Base-by-base conservation (phyloP, 768 basidiomycete species). In the Crucibulum laeve region DNA sequence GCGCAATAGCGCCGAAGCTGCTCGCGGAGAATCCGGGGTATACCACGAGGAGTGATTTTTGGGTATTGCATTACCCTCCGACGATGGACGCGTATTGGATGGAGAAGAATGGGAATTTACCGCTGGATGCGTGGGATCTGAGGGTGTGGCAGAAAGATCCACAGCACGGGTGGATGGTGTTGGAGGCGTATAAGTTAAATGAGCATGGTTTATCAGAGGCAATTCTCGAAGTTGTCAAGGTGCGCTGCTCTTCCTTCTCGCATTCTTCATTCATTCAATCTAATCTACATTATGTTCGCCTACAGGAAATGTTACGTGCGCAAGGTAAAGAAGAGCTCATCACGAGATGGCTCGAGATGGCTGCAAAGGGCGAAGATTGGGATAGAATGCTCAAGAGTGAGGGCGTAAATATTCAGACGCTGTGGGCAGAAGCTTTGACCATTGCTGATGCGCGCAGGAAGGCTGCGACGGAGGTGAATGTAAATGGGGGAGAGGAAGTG, bases 111-210 rank as follows among this genome's bases (percentile, higher is more conserved):
- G 28, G 28, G 14, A 17, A 10, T 5, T 17, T 42, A 13, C 14
- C 14, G 10, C 11, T 42, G n/a, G 25, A 42, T 8, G 17, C 28
- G 18, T 42, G 41, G 41, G 30, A 42, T 8, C 22, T 52, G 40
- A 4, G 48, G 43, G 40, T 42, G 39, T 14, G 51, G 48, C 7
- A 49, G 23, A 35, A 52, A 40, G 23, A 17, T 25, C 17, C 38
- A 45, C 24, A 46, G 42, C 17, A 48, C 41, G n/a, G 43, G 36
- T 8, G 48, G 47, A 41, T 42, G 42, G 41, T 38, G 34, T 44
- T 38, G 50, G 49, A 5, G 51, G 51, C 25, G 19, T 50, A 25
- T 44, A 48, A 44, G 44, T 10, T 32, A 11, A 18, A 37, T 6
- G 42, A 30, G 5, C 13, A 21, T n/a, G 23, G 38, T 11, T 13